A percentile compares a stretch with the other conserved stretches of the same genome.
Evolutionary conservation across 257 asterid genomes (phyloP).

Genomic region (Euphrasia confusa): DNA sequence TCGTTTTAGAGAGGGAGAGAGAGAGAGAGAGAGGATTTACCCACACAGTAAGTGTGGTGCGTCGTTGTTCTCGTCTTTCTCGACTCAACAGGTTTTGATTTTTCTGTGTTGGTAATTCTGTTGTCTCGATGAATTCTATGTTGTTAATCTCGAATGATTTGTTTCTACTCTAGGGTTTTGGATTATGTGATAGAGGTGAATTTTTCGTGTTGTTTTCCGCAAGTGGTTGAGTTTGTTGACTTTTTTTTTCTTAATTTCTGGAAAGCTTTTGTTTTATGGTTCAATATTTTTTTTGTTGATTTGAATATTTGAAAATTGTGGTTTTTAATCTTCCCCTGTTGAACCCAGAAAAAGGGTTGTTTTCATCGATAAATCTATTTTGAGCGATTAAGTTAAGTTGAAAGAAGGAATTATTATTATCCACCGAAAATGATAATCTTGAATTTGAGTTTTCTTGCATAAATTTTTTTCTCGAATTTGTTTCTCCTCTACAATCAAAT

Average conservation of each 20-base stretch:
- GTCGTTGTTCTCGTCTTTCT: constrained; percentile 14
- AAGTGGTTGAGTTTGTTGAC: constrained; percentile 34
- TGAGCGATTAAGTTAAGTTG: neutral
- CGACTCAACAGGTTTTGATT: neutral
- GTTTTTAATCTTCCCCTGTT: too few species aligned
- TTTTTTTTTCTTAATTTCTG: constrained; percentile 22
- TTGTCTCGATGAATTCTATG: constrained; percentile 7
- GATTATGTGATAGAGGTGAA: neutral
- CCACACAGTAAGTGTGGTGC: neutral
- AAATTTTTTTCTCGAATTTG: too few species aligned
- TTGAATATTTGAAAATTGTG: neutral
- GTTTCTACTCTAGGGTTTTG: constrained; percentile 34
- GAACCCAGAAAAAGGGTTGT: too few species aligned
- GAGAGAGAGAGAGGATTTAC: constrained; percentile 8
- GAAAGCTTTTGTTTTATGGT: neutral
- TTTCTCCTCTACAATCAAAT: neutral
- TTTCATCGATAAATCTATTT: too few species aligned
- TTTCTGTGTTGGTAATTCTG: constrained; percentile 18
- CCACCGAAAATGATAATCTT: neutral
- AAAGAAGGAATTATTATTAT: neutral
- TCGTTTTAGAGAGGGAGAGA: constrained; percentile 26
- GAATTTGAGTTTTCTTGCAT: neutral
- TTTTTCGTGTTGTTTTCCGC: constrained; percentile 7
- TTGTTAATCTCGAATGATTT: constrained; percentile 17
- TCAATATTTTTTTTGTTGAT: neutral